phyloP scores from a whole-genome alignment of 768 basidiomycete species.

The Lepiota venenata region DNA sequence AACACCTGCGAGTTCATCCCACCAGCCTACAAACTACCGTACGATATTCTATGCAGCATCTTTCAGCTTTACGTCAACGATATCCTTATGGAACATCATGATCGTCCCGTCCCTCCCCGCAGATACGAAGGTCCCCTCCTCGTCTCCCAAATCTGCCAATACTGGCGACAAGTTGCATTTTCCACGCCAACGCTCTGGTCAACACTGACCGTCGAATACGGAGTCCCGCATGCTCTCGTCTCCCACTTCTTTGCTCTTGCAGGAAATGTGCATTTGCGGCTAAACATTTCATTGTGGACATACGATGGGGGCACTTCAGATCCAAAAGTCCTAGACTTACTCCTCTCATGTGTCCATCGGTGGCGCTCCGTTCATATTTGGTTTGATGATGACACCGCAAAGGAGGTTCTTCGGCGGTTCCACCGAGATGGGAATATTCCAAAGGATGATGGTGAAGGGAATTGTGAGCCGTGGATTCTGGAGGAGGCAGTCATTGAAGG shows the following conservation, averaged over 20 bases:
- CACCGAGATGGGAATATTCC: neutral
- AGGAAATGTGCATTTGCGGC: neutral
- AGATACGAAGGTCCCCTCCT: neutral
- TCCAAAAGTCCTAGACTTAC: neutral
- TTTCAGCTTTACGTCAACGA: neutral
- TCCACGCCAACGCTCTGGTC: conserved; percentile 5
- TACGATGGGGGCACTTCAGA: neutral
- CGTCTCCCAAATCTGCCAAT: conserved; percentile 6
- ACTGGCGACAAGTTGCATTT: conserved; percentile 9
- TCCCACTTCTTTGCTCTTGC: conserved; percentile 6
- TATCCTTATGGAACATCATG: neutral
- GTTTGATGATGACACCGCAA: conserved; percentile 3
- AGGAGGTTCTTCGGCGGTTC: conserved; percentile 1
- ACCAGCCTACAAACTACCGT: neutral
- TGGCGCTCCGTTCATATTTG: conserved; percentile 4
- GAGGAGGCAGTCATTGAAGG: conserved; percentile 1
- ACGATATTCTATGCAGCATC: neutral
- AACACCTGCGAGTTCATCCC: too few relatives aligned
- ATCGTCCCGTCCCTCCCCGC: neutral
- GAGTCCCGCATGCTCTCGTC: neutral
- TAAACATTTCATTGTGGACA: neutral
- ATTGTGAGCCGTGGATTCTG: neutral
- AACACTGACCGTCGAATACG: neutral
- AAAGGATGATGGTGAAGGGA: neutral
- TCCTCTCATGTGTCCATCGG: neutral